Conservation (phyloP, 179 eudicot species). For the Beta macrorhiza region DNA sequence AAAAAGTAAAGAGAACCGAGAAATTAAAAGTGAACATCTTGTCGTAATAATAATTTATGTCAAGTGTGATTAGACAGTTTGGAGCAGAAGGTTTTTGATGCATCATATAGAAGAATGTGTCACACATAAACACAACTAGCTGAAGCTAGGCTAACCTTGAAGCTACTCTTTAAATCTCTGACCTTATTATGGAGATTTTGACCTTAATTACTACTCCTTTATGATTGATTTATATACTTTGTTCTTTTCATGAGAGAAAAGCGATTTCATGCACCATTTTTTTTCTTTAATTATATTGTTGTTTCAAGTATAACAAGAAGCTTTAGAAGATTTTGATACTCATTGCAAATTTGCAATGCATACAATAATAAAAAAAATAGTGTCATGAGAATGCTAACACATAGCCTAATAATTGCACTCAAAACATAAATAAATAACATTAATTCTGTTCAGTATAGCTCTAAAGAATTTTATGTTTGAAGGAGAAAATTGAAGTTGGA, state of each 20-base stretch:
- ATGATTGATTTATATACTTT: not conserved
- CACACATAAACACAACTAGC: not conserved
- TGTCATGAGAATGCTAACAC: no score
- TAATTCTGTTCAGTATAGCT: no score
- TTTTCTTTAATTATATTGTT: no score
- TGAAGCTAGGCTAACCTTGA: conserved; percentile 17
- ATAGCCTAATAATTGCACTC: no score
- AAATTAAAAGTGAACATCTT: conserved; percentile 13
- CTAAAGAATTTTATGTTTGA: no score
- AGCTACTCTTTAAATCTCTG: conserved; percentile 18
- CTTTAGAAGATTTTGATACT: not conserved
- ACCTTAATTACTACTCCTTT: not conserved
- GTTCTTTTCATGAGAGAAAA: not conserved
- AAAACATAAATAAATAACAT: no score
- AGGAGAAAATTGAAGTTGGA: no score
- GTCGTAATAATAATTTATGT: conserved; percentile 30
- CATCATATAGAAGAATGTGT: conserved; percentile 10
- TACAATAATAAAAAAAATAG: not conserved
- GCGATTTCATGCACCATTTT: not conserved
- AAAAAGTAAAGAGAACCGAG: conserved; percentile 6
- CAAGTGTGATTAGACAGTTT: conserved; percentile 34
- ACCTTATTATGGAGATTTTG: not conserved
- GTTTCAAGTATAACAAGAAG: not conserved
- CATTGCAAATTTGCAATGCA: not conserved
- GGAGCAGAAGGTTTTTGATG: conserved; percentile 15